phyloP scores from a whole-genome alignment of 345 rosid species.

The Euphorbia tirucalli region DNA sequence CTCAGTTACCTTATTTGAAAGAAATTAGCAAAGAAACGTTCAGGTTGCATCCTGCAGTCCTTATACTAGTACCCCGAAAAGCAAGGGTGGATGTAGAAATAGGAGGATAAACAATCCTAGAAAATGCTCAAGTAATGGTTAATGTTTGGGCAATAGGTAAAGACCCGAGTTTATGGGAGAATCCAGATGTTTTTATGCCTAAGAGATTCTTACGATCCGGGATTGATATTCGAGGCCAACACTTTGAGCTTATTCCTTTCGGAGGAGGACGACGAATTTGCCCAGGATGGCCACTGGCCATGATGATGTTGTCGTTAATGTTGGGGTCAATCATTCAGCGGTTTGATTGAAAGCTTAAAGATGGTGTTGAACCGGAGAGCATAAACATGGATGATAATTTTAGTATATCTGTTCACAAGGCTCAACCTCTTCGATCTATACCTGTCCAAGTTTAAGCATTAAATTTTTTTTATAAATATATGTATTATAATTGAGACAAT shows the following conservation, averaged over 20 bases:
- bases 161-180: background rate
- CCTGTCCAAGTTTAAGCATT: background rate
- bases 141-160: conserved; percentile 12
- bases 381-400: conserved; percentile 4
- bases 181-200: background rate
- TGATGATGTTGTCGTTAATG: conserved; percentile 8
- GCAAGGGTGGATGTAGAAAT: conserved; percentile 32
- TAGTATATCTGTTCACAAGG: background rate
- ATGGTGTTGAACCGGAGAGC: background rate
- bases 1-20: conserved; percentile 39
- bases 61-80: conserved; percentile 38
- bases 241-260: conserved; percentile 10
- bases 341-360: conserved; percentile 14
- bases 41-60: conserved; percentile 43
- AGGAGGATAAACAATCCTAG: conserved; percentile 32
- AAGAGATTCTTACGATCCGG: conserved; percentile 5
- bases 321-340: background rate
- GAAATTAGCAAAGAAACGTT: conserved; percentile 49
- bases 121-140: conserved; percentile 40
- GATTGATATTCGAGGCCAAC: conserved; percentile 3
- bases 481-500: too few species aligned
- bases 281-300: conserved; percentile 1
- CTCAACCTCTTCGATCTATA: conserved; percentile 7
- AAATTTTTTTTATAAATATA: too few species aligned
- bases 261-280: background rate